A percentile compares a stretch with the other conserved stretches of the same genome.
These are phyloP conservation scores for Phaffomyces opuntiae DNA, from an alignment of 805 yeast genomes.

Conservation along the genomic window DNA sequence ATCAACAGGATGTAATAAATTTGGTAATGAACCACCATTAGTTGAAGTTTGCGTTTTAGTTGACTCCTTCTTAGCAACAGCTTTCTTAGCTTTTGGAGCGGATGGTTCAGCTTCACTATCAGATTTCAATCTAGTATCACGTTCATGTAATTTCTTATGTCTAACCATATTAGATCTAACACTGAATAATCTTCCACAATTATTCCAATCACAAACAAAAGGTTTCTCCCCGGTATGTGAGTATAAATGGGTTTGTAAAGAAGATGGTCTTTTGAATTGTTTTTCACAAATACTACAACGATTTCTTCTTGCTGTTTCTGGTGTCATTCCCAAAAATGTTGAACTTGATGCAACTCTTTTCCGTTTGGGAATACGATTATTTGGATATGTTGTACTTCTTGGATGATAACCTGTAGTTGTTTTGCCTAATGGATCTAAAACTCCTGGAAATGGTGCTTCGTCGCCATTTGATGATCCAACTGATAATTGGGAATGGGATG, in stretches of 20 bases:
- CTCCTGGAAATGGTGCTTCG: slow-evolving; percentile 21
- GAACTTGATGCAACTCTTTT: slow-evolving; percentile 8
- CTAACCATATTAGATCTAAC: slow-evolving; percentile 79
- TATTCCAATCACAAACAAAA: slow-evolving; percentile 52
- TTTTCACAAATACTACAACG: slow-evolving; percentile 56
- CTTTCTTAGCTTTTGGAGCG: background rate
- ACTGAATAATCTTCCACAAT: slow-evolving; percentile 63
- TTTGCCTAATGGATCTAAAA: slow-evolving; percentile 13
- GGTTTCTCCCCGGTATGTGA: slow-evolving; percentile 84
- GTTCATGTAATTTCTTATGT: slow-evolving; percentile 61
- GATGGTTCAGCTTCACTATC: background rate
- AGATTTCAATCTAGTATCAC: slow-evolving; percentile 15
- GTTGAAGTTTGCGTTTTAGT: too few species aligned
- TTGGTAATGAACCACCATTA: slow-evolving; percentile 1
- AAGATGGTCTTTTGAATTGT: slow-evolving; percentile 76
- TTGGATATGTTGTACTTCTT: slow-evolving; percentile 16
- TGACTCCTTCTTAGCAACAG: background rate
- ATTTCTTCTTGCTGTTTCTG: slow-evolving; percentile 39
- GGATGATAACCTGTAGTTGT: slow-evolving; percentile 5
- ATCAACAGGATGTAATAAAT: slow-evolving; percentile 1
- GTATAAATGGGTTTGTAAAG: slow-evolving; percentile 70
- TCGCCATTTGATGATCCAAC: slow-evolving; percentile 2
- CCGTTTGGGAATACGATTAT: slow-evolving; percentile 3
- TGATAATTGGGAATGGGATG: background rate
- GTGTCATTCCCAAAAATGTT: slow-evolving; percentile 31